Percentiles rank a stretch among this genome's conserved stretches.
Evolutionary conservation across 345 rosid genomes (phyloP).

Genomic region (Gossypium thurberi): DNA sequence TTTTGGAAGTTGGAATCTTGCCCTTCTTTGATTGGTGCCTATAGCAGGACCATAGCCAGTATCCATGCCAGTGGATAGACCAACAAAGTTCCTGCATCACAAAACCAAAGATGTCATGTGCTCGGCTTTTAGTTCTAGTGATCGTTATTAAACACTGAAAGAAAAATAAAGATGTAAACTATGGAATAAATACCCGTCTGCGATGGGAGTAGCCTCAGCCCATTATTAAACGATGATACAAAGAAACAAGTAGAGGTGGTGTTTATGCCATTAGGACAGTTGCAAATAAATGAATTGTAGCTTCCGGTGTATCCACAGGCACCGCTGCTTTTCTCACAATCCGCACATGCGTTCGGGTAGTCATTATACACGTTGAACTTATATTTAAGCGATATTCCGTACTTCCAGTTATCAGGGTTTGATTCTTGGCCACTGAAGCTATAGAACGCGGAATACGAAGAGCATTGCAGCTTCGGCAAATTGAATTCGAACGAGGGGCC

Average conservation of each 20-base stretch:
- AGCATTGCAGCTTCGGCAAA: constrained; percentile 54
- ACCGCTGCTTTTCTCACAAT: constrained; percentile 68
- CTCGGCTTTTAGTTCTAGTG: background rate
- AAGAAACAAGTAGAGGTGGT: constrained; percentile 60
- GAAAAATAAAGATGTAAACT: background rate
- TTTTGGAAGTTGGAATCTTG: background rate
- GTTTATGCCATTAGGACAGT: constrained; percentile 64
- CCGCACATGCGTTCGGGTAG: constrained; percentile 56
- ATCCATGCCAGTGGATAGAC: constrained; percentile 17
- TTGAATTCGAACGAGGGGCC: constrained; percentile 84
- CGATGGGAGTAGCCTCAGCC: constrained; percentile 22
- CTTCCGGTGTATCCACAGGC: constrained; percentile 59
- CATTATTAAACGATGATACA: constrained; percentile 30
- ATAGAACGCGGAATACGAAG: constrained; percentile 60
- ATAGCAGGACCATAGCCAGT: constrained; percentile 12
- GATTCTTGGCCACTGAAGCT: constrained; percentile 66
- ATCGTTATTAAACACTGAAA: background rate
- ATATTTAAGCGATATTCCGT: constrained; percentile 72
- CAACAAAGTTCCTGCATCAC: constrained; percentile 25
- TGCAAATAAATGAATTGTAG: constrained; percentile 51
- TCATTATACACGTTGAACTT: constrained; percentile 70
- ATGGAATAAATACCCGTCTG: constrained; percentile 11
- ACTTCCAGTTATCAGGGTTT: constrained; percentile 76
- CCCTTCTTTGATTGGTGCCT: background rate
- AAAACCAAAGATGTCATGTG: no score